These are phyloP conservation scores for Fomitopsis pulvina DNA, from an alignment of 768 basidiomycete genomes.

Conservation along the genomic window DNA sequence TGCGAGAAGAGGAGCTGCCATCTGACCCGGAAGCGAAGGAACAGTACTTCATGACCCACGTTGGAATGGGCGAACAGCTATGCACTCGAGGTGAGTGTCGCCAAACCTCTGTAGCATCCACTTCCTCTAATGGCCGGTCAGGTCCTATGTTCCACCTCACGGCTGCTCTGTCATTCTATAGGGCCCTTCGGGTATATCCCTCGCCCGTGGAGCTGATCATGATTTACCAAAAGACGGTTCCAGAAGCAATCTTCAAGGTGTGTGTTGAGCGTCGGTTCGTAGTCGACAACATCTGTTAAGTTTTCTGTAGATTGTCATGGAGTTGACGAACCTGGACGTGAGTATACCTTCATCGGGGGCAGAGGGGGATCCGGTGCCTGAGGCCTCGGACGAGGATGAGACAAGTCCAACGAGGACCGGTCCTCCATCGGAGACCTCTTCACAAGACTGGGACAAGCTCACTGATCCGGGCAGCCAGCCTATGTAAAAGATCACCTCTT, in stretches of 20 bases:
- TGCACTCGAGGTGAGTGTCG: conserved; percentile 58
- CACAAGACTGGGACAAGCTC: conserved; percentile 87
- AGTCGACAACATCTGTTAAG: conserved; percentile 4
- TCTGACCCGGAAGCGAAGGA: conserved; percentile 72
- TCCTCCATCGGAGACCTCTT: conserved; percentile 81
- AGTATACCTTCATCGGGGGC: conserved; percentile 50
- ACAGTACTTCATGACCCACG: conserved; percentile 86
- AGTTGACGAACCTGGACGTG: conserved; percentile 85
- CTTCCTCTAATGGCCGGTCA: neutral
- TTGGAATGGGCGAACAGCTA: conserved; percentile 82
- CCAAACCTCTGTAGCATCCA: neutral
- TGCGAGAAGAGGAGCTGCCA: conserved; percentile 67
- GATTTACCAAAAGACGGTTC: conserved; percentile 91
- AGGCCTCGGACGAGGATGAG: conserved; percentile 42
- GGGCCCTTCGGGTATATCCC: conserved; percentile 91
- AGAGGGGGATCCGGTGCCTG: conserved; percentile 21
- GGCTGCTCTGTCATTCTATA: conserved; percentile 87
- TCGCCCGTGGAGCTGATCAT: conserved; percentile 89
- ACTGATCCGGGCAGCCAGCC: conserved; percentile 65
- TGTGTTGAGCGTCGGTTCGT: conserved; percentile 8
- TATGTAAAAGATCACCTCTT: conserved; percentile 8
- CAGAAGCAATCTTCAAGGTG: conserved; percentile 74
- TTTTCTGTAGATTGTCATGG: conserved; percentile 54
- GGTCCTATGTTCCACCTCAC: conserved; percentile 51
- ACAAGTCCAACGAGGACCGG: conserved; percentile 54